Base-by-base conservation (phyloP, 2,329 filamentous ascomycete species). In the Pezicula radicicola region DNA sequence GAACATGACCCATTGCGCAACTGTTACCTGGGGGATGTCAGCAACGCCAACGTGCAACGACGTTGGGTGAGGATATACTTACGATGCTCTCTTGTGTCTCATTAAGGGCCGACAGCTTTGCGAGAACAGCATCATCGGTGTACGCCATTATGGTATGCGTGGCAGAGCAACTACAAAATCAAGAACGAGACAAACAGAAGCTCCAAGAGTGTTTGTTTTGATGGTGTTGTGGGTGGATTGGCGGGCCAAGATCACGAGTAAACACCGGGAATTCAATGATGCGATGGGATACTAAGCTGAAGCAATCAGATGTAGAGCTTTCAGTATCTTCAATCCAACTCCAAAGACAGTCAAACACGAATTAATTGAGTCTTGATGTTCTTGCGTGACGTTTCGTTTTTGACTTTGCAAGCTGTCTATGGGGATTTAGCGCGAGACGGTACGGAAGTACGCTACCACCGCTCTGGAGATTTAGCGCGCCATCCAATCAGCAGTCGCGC, bases 1-100 rank as follows among this genome's bases (percentile, higher is more conserved):
- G 70, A 99, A 99, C 88, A 99, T 95, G 56, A 99, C 94, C 95
- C 95, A 99, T 84, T 97, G 93, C 52, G 94, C 91, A 56, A 96
- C 92, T 35, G 90, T 93, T 55, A 96, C 84, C 65, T 66, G 44
- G 3, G 33, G 49, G 45, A 18, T 30, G 37, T 46, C 49, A 53
- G 53, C 13, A 30, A 36, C 10, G 40, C 9, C 10, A 28, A 13
- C n/a, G 15, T 3, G 37, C 16, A n/a, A 18, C 37, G 13, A 13
- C 40, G 10, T 5, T 6, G 28, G 37, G 25, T 15, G 33, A 19
- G 12, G 35, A 25, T 21, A 19, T 37, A 63, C 65, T 57, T 52
- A 66, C 83, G 66, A 99, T 97, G 72, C 91, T 95, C 69, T 99
- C 94, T 70, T 99, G 93, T 10, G 91, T 96, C 73, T 99, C 95